Evolutionary conservation across 2,329 filamentous ascomycete genomes (phyloP), one percentile per base, ranked within the genome.

Genomic region (Fusarium foetens): DNA sequence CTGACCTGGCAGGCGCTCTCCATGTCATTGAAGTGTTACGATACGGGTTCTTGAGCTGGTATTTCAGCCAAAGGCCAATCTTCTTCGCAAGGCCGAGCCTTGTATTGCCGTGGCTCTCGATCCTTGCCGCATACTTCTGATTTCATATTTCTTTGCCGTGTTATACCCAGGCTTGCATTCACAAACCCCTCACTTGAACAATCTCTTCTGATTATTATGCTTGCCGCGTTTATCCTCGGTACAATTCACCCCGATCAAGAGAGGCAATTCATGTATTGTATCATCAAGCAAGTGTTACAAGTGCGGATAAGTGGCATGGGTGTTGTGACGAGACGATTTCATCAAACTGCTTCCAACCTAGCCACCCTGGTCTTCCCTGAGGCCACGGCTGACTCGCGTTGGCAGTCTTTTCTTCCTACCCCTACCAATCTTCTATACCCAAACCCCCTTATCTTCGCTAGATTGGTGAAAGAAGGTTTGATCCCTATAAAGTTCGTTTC

Each of bases 91-190:
- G 2, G 3, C 3, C n/a, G 11, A 19, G 8, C 11, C 3, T 11
- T 2, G 8, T 3, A 19, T 5, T n/a, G 10, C 2, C 21, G 6
- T 17, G 0, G 4, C 3, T 17, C 27, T 17, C 16, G 8, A 23
- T 7, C 5, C 5, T 3, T 31, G 5, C 7, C 7, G 12, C 9
- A 6, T 31, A 6, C 27, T n/a, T 31, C 2, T 31, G 10, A 17
- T 8, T 17, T 6, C 10, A 5, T 25, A 25, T 25, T 25, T 31
- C 8, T n/a, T 16, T n/a, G 2, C 11, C 27, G 11, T 13, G 16
- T 17, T 23, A 7, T 4, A 7, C 21, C 29, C 29, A 19, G 14
- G 29, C 21, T 11, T 23, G 11, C 21, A 23, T 13, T 19, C 3
- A 33, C 21, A 33, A 33, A 7, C 8, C 21, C 29, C 7, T 17